Evolutionary conservation across 306 rosid genomes (phyloP).

Genomic region (Astragalus membranaceus): DNA sequence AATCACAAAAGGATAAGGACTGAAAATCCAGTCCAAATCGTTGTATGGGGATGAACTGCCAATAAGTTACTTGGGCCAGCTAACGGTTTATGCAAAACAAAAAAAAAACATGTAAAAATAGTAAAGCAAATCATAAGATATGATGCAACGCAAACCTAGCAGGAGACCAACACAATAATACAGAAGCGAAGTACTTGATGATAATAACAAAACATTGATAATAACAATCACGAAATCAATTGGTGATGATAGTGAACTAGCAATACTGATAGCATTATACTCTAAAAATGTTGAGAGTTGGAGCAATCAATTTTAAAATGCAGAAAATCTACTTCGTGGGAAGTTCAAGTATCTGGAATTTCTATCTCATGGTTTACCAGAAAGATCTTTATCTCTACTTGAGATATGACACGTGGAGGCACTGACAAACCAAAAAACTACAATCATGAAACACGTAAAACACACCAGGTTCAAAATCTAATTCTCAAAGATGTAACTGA

Average conservation of each 20-base stretch:
- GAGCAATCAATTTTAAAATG: neutral
- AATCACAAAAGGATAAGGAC: neutral
- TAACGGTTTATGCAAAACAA: neutral
- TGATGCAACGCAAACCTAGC: neutral
- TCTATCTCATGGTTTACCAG: neutral
- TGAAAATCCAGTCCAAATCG: neutral
- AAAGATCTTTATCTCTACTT: neutral
- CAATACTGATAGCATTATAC: neutral
- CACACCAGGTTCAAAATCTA: neutral
- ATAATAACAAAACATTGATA: neutral
- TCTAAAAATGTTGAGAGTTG: neutral
- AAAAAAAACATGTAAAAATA: neutral
- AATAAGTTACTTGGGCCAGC: neutral
- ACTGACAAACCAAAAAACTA: conserved; percentile 8
- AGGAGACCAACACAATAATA: neutral
- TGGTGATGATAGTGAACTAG: neutral
- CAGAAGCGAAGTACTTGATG: neutral
- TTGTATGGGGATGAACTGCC: neutral
- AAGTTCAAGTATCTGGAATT: conserved; percentile 6
- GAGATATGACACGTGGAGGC: neutral
- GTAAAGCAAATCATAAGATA: neutral
- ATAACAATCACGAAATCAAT: neutral
- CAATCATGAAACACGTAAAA: neutral
- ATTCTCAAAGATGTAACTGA: neutral
- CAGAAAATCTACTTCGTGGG: neutral